Base-by-base conservation (phyloP, 306 rosid species). In the Rosa lucieae region DNA sequence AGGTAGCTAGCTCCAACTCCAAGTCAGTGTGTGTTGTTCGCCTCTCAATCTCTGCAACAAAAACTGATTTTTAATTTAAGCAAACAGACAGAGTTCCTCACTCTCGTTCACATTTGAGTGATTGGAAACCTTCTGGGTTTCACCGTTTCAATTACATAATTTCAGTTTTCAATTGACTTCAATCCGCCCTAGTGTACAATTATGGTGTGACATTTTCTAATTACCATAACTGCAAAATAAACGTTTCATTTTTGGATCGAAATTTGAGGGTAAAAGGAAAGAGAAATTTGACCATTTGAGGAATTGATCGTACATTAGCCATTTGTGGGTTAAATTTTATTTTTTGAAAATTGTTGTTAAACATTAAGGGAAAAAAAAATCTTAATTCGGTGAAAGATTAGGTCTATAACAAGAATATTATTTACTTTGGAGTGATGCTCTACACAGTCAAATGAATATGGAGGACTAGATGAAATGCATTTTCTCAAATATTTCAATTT, bases 1-100 rank as follows among this genome's bases (percentile, higher is more conserved):
- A 23, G 81, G 81, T 63, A 18, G 42, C 6, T 8, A 67, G 70
- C 26, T 15, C 81, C 35, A 75, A 66, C 73, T 66, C 76, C 83
- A 75, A 71, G 75, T 72, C 65, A 35, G 74, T 58, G 63, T 40
- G 74, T 58, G 77, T 40, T 35, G 73, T 70, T 73, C 35, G 55
- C 15, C 48, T 52, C 70, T 75, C 70, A 75, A 58, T 42, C 51
- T 61, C 59, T 62, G 61, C 21, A 46, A 52, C 56, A n/a, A n/a
- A 12, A 43, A 1, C 14, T n/a, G 63, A 40, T 79, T 13, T 63
- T n/a, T 29, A 47, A 73, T 8, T 63, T 2, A 12, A 40, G 7
- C 56, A 67, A 37, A 40, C 67, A 44, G 56, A 73, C 66, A 20
- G 3, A 15, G 8, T 5, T 52, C 51, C 39, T 21, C 2, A 8